Evolutionary conservation across 345 rosid species (phyloP).

Genomic region (Brassica carinata): DNA sequence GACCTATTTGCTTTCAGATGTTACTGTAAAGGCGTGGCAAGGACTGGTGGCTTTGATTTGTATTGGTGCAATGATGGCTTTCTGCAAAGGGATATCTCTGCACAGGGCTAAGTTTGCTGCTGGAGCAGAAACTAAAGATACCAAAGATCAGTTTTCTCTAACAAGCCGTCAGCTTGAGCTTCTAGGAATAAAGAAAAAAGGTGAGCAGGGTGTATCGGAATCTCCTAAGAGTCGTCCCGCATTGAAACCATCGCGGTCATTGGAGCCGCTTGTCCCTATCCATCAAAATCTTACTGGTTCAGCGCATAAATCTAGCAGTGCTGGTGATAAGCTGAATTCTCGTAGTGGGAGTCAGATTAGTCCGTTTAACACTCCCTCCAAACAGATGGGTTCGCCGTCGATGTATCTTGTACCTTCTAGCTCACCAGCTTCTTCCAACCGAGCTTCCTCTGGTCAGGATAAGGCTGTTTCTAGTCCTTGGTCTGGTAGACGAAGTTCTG

Average conservation of each 20-base stretch:
- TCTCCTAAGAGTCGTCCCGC: constrained; percentile 66
- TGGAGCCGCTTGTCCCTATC: constrained; percentile 78
- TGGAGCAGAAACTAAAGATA: constrained; percentile 39
- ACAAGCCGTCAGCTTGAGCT: constrained; percentile 72
- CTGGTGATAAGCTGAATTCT: constrained; percentile 53
- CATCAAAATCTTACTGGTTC: constrained; percentile 63
- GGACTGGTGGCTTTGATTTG: constrained; percentile 52
- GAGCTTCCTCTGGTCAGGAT: constrained; percentile 65
- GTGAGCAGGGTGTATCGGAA: constrained; percentile 49
- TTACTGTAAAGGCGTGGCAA: constrained; percentile 56
- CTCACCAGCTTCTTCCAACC: constrained; percentile 60
- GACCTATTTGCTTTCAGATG: constrained; percentile 48
- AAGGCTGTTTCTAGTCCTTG: constrained; percentile 72
- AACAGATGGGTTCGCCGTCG: constrained; percentile 65
- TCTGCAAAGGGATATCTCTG: constrained; percentile 64
- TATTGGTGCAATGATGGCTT: constrained; percentile 59
- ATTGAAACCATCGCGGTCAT: constrained; percentile 53
- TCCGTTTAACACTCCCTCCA: constrained; percentile 60
- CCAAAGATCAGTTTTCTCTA: constrained; percentile 56
- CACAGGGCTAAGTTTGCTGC: constrained; percentile 40
- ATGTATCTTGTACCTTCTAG: constrained; percentile 66
- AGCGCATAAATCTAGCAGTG: constrained; percentile 51
- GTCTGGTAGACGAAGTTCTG: constrained; percentile 61
- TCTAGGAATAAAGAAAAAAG: constrained; percentile 71
- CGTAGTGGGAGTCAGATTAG: constrained; percentile 54